These are phyloP conservation scores for Quercus dentata DNA, from an alignment of 306 rosid genomes.

Conservation along the genomic window DNA sequence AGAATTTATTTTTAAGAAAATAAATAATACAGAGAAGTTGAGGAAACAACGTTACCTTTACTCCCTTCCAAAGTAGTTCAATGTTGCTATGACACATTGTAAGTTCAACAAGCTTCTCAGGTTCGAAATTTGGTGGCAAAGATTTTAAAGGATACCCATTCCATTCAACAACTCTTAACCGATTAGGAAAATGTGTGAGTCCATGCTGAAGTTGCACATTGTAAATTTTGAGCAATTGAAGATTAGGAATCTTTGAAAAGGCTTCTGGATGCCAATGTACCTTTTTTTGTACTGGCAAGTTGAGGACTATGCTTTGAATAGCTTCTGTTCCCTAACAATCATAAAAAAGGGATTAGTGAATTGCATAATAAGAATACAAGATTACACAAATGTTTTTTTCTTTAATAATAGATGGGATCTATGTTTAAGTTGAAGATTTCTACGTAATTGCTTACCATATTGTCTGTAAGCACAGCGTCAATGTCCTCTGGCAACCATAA, in stretches of 20 bases:
- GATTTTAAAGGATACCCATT: background rate
- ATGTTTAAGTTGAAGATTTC: too few relatives aligned
- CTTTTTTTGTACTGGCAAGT: too few relatives aligned
- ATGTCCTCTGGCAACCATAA: constrained; percentile 13
- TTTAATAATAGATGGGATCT: too few relatives aligned
- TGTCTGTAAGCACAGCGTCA: constrained; percentile 4
- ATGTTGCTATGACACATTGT: background rate
- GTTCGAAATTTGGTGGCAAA: background rate
- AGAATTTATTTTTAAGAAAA: too few relatives aligned
- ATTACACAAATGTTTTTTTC: too few relatives aligned
- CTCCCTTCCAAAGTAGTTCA: background rate
- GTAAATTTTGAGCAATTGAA: constrained; percentile 15
- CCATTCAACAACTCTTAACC: constrained; percentile 6
- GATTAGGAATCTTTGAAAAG: background rate
- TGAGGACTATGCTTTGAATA: background rate
- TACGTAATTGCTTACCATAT: background rate
- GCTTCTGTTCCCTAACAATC: constrained; percentile 21
- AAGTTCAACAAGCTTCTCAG: background rate
- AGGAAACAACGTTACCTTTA: background rate
- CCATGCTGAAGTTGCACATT: background rate
- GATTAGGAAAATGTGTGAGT: background rate
- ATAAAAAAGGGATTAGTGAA: background rate
- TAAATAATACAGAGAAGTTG: too few relatives aligned
- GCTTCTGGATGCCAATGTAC: background rate
- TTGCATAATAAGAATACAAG: too few relatives aligned